Base-by-base conservation (phyloP, 371 early-diverging fungal genomes). In the Funneliformis caledonium region DNA sequence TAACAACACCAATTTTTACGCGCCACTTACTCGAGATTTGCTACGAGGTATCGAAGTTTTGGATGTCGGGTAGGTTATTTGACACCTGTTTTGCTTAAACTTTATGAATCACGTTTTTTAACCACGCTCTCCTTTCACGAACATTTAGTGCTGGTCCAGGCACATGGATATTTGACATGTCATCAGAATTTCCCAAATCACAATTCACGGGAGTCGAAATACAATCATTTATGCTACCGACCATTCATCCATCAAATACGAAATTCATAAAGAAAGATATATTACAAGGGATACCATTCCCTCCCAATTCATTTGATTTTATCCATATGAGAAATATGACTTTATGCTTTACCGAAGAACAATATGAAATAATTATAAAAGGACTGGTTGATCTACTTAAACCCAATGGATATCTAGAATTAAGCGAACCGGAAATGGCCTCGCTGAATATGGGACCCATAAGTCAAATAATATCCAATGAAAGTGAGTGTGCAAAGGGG, bases 91-190 rank as follows among this genome's bases (percentile, higher is more conserved):
- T 7, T 19, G 16, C 16, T 56, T 5, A 37, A 37, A 2, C 37
- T 37, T 3, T 3, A 37, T 2, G 37, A 37, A 37, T 2, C 3
- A 37, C 37, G 37, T 37, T 37, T 37, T 1, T 37, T 37, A 37
- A 37, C 0, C 37, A 37, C 0, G 37, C 1, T 37, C 37, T 37
- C 3, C 37, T 37, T 37, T 37, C 37, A 37, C 37, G 0, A 47
- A 47, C 26, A 47, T 9, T 3, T 14, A 52, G 56, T 16, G 5
- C 56, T 5, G 56, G 56, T 52, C 56, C 56, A 31, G 64, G 64
- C 4, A 64, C 64, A 4, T 64, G 64, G 64, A 59, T 75, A 50
- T 59, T 22, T 14, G 77, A 76, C 48, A 76, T 76, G 77, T 33
- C 37, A 7, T 52, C 43, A 12, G 45, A 59, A 22, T 76, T 42